Evolutionary conservation across 2,329 filamentous ascomycete species (phyloP).

Genomic region (Verticillium longisporum): DNA sequence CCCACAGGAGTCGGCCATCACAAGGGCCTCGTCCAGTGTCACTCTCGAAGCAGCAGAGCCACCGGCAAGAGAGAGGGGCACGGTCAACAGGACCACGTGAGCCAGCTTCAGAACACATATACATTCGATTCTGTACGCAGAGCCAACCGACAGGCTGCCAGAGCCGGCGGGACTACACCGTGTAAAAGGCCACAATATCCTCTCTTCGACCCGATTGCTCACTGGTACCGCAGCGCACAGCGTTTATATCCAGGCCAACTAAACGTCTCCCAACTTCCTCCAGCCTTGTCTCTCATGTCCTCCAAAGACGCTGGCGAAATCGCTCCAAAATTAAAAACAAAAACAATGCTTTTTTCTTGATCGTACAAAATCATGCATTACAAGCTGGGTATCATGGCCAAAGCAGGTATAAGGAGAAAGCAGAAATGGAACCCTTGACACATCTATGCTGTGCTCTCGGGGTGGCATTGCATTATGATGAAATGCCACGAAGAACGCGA

Average conservation of each 20-base stretch:
- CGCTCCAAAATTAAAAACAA: neutral
- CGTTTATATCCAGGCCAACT: neutral
- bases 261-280: neutral
- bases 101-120: neutral
- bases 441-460: neutral
- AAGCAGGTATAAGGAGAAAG: slow-evolving; percentile 1
- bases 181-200: neutral
- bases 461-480: slow-evolving; percentile 1
- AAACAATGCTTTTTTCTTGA: neutral
- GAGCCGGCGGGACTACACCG: neutral
- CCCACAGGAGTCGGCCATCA: too few relatives aligned
- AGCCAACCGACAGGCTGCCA: neutral
- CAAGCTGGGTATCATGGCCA: slow-evolving; percentile 11
- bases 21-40: too few relatives aligned
- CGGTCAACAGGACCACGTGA: neutral
- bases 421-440: neutral
- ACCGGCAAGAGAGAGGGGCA: too few relatives aligned
- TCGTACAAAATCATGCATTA: slow-evolving; percentile 1
- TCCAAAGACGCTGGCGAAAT: neutral
- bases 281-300: neutral
- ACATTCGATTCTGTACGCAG: neutral
- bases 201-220: neutral
- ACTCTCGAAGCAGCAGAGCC: too few relatives aligned
- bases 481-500: slow-evolving; percentile 40
- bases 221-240: neutral